Conservation (phyloP, 805 yeast species). For the Helenozyma baotianmanensis region DNA sequence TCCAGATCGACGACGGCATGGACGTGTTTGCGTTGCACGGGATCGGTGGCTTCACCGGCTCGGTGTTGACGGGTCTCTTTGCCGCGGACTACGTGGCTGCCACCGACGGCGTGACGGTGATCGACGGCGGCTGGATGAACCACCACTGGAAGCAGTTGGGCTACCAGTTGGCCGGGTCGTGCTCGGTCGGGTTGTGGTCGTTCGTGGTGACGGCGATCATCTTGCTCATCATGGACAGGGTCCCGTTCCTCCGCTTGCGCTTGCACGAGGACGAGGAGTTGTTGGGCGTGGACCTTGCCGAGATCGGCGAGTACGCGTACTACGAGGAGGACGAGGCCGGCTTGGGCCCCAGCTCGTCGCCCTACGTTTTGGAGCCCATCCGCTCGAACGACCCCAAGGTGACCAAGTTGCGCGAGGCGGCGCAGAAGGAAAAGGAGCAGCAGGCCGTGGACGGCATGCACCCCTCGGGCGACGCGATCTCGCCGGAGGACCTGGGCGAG, state of each 20-base stretch:
- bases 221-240: slow-evolving; percentile 59
- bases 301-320: slow-evolving; percentile 87
- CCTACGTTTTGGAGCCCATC: slow-evolving; percentile 72
- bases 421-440: slow-evolving; percentile 13
- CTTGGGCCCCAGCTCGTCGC: slow-evolving; percentile 22
- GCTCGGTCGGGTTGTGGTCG: slow-evolving; percentile 71
- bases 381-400: slow-evolving; percentile 51
- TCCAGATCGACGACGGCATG: slow-evolving; percentile 88
- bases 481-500: slow-evolving; percentile 11
- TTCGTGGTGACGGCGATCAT: slow-evolving; percentile 68
- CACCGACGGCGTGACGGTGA: slow-evolving; percentile 62
- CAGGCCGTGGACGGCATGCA: slow-evolving; percentile 11
- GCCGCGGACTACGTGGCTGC: slow-evolving; percentile 89
- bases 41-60: slow-evolving; percentile 86
- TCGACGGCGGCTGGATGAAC: slow-evolving; percentile 85
- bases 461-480: slow-evolving; percentile 10
- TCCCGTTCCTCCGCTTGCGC: slow-evolving; percentile 80
- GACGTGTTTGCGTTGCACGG: slow-evolving; percentile 94
- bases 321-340: slow-evolving; percentile 47
- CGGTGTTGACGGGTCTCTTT: slow-evolving; percentile 82
- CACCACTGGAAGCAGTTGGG: slow-evolving; percentile 81
- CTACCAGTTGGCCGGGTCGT: slow-evolving; percentile 77
- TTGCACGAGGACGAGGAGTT: slow-evolving; percentile 83
- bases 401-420: slow-evolving; percentile 27
- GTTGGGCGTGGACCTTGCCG: slow-evolving; percentile 81